These are phyloP conservation scores for Xerocomus amazonicus DNA, from an alignment of 1,284 basidiomycete species.

Conservation along the genomic window DNA sequence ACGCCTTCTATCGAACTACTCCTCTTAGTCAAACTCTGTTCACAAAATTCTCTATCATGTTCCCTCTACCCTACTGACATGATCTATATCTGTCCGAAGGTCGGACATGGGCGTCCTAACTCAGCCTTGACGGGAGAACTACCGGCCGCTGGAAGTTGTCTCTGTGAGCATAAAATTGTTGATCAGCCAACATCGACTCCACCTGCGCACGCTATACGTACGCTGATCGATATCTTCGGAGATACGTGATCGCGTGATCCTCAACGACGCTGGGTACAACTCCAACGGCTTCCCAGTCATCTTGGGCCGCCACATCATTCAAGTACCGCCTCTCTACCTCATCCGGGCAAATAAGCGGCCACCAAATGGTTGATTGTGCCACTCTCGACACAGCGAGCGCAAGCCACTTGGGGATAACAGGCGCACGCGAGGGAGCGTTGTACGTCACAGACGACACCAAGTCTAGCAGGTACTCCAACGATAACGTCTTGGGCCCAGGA, in stretches of 20 bases:
- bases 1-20: conserved; percentile 14
- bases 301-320: conserved; percentile 67
- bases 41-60: conserved; percentile 17
- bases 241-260: conserved; percentile 86
- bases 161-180: conserved; percentile 32
- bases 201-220: conserved; percentile 38
- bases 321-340: conserved; percentile 89
- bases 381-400: conserved; percentile 65
- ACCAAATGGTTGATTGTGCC: conserved; percentile 77
- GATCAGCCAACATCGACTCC: conserved; percentile 16
- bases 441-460: conserved; percentile 82
- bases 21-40: conserved; percentile 26
- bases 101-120: conserved; percentile 28
- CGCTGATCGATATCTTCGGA: conserved; percentile 87
- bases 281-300: conserved; percentile 64
- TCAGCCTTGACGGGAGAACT: conserved; percentile 41
- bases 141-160: conserved; percentile 54
- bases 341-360: conserved; percentile 90
- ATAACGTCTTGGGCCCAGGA: conserved; percentile 86
- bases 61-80: conserved; percentile 13
- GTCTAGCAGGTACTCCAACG: conserved; percentile 80
- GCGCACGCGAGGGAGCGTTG: conserved; percentile 62
- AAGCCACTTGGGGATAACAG: conserved; percentile 75
- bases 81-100: conserved; percentile 19
- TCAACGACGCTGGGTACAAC: conserved; percentile 83